Percentiles rank a stretch among this genome's conserved stretches.
Evolutionary conservation across 176 grass and related monocot species (phyloP).

Genomic region (Zoysia pacifica): DNA sequence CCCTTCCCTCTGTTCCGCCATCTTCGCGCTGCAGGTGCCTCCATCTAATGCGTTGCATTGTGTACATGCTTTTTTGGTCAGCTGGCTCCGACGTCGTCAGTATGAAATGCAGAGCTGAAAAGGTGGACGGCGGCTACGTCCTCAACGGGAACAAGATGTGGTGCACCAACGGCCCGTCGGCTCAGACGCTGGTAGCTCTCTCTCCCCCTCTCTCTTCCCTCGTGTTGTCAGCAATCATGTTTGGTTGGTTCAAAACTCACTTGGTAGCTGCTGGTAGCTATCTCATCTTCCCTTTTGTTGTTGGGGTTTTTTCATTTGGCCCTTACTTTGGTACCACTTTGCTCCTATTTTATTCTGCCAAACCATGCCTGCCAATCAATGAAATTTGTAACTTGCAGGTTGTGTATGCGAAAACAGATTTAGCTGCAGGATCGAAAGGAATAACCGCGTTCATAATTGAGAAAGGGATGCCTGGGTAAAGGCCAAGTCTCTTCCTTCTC

Average conservation of each 20-base stretch:
- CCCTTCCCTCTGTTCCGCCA: neutral
- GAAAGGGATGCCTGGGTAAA: constrained; percentile 94
- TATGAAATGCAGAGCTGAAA: constrained; percentile 97
- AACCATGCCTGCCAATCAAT: constrained; percentile 14
- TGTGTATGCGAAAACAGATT: constrained; percentile 94
- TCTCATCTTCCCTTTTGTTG: neutral
- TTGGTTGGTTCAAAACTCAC: neutral
- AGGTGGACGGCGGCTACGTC: constrained; percentile 84
- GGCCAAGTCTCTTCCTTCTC: constrained; percentile 5
- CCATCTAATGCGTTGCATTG: neutral
- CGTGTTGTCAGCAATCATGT: neutral
- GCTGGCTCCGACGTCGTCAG: constrained; percentile 99
- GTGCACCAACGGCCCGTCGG: constrained; percentile 95
- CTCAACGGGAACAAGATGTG: constrained; percentile 98
- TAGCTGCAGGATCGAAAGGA: constrained; percentile 81
- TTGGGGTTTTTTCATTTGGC: neutral
- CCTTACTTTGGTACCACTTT: constrained; percentile 12
- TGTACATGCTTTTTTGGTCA: constrained; percentile 22
- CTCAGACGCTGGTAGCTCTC: constrained; percentile 74
- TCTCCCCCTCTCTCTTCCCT: neutral
- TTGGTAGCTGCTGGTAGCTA: neutral
- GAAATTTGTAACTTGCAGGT: constrained; percentile 61
- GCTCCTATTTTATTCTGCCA: neutral
- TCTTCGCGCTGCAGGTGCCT: neutral
- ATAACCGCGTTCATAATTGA: constrained; percentile 99